Evolutionary conservation across 139 green algal species (phyloP), one percentile per base, ranked within the genome.

Genomic region (Haematococcus lacustris): DNA sequence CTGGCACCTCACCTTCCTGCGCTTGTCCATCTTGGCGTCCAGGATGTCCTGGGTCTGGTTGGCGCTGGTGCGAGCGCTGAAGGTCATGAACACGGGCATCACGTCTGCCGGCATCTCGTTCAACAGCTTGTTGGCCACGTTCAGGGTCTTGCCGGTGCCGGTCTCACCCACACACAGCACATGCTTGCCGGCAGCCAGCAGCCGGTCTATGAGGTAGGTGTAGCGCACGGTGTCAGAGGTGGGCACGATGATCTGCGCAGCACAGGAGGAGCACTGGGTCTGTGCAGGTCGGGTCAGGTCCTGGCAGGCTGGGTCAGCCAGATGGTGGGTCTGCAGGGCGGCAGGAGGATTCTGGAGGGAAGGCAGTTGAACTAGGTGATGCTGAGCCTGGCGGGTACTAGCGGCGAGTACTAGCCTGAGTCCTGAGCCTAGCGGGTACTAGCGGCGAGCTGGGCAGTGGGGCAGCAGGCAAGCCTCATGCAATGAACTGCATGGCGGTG

Each of bases 11-110:
- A 85, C 82, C 80, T 91, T 93, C 38, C 86, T 80, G 28, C 84
- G 76, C 79, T 91, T 91, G 79, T 93, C 88, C 82, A 93, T 91
- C 70, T 89, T 90, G 35, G 76, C 77, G 68, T 93, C 88, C 37
- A 91, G 80, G 69, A 91, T 83, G 78, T 93, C 88, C 78, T 94
- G 89, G 2, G 87, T 92, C 84, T 93, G 87, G 80, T 93, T 93
- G 38, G 88, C 88, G 30, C 73, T 86, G 3, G 89, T 94, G 50
- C 87, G 82, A 13, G 89, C 89, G 37, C 73, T 86, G 83, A 94
- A 93, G 1, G 88, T 94, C 78, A 93, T 83, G 73, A 93, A 91
- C 25, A 92, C 53, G 3, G 89, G 87, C 63, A 85, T 63, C 41
- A 89, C 83, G 66, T 88, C 70, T 3, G 76, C 39, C 3, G 78